Base-by-base conservation (phyloP, 106 monocot species). In the Dendrobium catenatum region DNA sequence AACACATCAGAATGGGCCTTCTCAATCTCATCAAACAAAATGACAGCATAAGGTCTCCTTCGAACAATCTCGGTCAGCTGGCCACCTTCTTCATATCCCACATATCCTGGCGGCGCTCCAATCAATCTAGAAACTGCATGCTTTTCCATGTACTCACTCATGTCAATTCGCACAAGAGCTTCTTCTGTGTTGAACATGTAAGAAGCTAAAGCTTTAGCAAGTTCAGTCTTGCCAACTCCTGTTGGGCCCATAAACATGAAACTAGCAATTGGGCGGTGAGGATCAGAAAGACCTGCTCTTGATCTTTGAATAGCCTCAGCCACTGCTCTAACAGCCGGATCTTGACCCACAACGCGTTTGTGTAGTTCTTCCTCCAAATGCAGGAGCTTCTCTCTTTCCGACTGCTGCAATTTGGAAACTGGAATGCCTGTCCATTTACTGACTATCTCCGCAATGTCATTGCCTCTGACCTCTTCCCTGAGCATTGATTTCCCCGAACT, bases 201-300 rank as follows among this genome's bases (percentile, higher is more conserved):
- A 49, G 95, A 87, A 81, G 99, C 95, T 27, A 95, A 89, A 15
- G 93, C 90, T 86, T 99, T 99, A 27, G 99, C 99, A 67, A 99
- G 78, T 70, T 99, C 95, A 4, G 99, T 99, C 79, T 99, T 99
- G 41, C 99, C 99, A 54, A 99, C 99, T 67, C 99, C 99, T 6
- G 99, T 95, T 26, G 99, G 99, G 48, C 99, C 99, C 99, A 99
- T 95, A 87, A 99, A 99, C 99, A 99, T 99, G 91, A 99, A 99
- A 85, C 99, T 99, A 22, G 99, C 95, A 76, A 99, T 99, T 4
- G 99, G 99, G 0, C 95, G 95, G 75, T 93, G 88, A 10, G 99
- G 99, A 55, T 99, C 99, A 1, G 99, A 99, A 13, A 99, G 87
- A 47, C 99, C 99, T 59, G 95, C 93, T 37, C 99, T 86, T 1